Base-by-base conservation (phyloP, 805 yeast species). In the Saccharomycopsis sp. region DNA sequence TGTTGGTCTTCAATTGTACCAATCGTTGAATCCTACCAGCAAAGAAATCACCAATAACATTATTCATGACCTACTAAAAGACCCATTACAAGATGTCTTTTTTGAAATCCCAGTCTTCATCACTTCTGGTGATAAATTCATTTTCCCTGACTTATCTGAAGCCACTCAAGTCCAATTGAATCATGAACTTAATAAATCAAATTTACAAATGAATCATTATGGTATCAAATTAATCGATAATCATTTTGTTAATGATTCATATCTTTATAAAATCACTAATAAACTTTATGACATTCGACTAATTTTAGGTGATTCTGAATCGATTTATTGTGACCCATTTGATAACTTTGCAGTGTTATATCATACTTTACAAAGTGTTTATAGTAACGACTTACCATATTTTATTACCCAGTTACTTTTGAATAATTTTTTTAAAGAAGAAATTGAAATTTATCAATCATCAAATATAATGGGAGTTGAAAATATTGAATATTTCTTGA, bases 81-180 rank as follows among this genome's bases (percentile, higher is more conserved):
- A 64, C 36, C 69, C 66, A 10, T 56, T 66, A 33, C 49, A 57
- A 18, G 78, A 72, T 49, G 45, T 73, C 2, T 56, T 56, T 19
- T 39, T 74, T 31, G 58, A 51, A 2, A 60, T 72, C 4, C 74
- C 74, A 0, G 60, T 72, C 3, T 64, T 59, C 36, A 49, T 66
- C 18, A 56, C 58, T n/a, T 50, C 57, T 2, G 53, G 54, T 1
- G 65, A 66, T 9, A 72, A 70, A 1, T 66, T 75, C 47, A 56
- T 60, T 14, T 76, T 78, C 49, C 88, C 89, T 0, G 95, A 86
- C 54, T 52, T 86, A 15, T 70, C 68, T 1, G 64, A 64, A 32
- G 86, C 81, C 1, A 53, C 70, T 1, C 69, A 70, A 44, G 51
- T 64, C 10, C 72, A 74, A 49, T 51, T 72, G 2, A 62, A 69